Evolutionary conservation across 768 basidiomycete genomes (phyloP).

Genomic region (Pleurotus eryngii): DNA sequence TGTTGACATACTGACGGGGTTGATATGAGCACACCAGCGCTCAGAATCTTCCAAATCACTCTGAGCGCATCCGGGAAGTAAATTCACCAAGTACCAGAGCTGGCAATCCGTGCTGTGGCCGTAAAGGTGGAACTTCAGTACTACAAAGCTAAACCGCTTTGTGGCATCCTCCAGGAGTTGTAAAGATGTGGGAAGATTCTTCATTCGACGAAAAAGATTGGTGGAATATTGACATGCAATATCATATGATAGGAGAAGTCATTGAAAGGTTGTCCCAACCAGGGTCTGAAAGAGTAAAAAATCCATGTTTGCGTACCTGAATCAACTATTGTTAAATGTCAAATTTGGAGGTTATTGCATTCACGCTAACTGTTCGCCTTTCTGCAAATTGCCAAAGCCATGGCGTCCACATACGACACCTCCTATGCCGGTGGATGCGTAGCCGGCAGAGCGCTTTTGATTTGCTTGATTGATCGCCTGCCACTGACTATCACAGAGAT

Average conservation of each 20-base stretch:
- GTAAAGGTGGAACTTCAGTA: constrained; percentile 3
- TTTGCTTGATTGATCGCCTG: no score
- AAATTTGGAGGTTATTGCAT: no score
- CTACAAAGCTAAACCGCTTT: background rate
- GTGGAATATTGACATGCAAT: no score
- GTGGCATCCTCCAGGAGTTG: background rate
- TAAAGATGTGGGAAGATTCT: background rate
- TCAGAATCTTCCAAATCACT: constrained; percentile 19
- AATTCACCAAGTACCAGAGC: constrained; percentile 7
- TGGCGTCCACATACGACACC: no score
- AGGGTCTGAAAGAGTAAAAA: background rate
- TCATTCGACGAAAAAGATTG: background rate
- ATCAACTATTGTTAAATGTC: background rate
- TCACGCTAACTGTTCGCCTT: no score
- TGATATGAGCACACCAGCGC: constrained; percentile 21
- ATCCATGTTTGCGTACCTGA: background rate
- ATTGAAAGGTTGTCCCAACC: background rate
- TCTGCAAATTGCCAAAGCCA: no score
- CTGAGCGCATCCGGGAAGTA: constrained; percentile 24
- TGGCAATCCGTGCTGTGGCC: constrained; percentile 12
- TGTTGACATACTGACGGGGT: constrained; percentile 19
- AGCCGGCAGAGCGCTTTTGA: no score
- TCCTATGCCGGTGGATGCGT: no score
- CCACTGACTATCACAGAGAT: no score
- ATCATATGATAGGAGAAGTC: background rate